phyloP scores from a whole-genome alignment of 805 yeast genomes.

The Suhomyces faveliae region DNA sequence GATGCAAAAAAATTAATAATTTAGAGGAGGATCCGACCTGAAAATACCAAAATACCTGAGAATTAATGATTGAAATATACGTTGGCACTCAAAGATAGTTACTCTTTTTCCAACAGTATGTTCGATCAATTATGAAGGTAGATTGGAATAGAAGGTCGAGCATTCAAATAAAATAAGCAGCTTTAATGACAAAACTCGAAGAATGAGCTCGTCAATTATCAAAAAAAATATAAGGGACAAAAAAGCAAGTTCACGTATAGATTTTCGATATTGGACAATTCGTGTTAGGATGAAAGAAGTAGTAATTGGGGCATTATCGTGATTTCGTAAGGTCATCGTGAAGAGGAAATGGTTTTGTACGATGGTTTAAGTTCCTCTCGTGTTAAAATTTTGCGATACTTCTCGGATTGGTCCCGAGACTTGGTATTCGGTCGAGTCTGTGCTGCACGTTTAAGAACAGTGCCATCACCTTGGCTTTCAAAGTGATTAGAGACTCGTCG shows the following conservation, averaged over 20 bases:
- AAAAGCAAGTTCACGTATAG: neutral
- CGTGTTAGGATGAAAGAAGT: neutral
- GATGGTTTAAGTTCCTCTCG: slow-evolving; percentile 9
- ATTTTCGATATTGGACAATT: neutral
- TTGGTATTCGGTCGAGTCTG: slow-evolving; percentile 3
- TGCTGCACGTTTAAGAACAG: neutral
- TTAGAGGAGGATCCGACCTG: neutral
- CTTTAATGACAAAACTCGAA: neutral
- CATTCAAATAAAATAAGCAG: neutral
- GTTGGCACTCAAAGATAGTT: neutral
- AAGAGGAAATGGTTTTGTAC: slow-evolving; percentile 2
- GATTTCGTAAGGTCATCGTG: neutral
- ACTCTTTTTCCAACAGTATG: neutral
- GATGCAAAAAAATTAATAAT: neutral
- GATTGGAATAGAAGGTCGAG: neutral
- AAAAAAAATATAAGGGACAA: neutral
- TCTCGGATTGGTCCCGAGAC: neutral
- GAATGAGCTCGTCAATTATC: neutral
- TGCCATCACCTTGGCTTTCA: neutral
- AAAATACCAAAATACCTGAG: neutral
- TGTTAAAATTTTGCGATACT: slow-evolving; percentile 3
- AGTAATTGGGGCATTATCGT: neutral
- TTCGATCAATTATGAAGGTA: slow-evolving; percentile 3
- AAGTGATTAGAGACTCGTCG: slow-evolving; percentile 4
- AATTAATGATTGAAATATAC: slow-evolving; percentile 1